Evolutionary conservation across 2,329 filamentous ascomycete genomes (phyloP).

Genomic region (Podosphaera fusca): DNA sequence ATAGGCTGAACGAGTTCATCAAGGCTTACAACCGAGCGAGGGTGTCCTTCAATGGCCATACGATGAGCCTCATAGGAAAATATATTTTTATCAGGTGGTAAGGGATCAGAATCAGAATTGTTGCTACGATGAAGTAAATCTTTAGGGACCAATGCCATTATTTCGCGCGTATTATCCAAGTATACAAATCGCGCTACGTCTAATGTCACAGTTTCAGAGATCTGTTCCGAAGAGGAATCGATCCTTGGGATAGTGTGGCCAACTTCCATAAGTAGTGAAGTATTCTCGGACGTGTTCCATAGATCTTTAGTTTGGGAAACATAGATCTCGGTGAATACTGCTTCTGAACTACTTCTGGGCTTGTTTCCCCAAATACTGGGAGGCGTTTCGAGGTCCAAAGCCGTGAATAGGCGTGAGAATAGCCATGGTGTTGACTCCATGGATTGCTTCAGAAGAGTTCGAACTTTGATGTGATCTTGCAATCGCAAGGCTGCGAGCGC

Average conservation of each 20-base stretch:
- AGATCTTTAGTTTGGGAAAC: slow-evolving; percentile 43
- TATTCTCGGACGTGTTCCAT: slow-evolving; percentile 48
- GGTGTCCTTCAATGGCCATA: slow-evolving; percentile 2
- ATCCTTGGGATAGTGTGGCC: slow-evolving; percentile 22
- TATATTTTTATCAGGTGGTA: slow-evolving; percentile 15
- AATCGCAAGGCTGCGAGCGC: slow-evolving; percentile 54
- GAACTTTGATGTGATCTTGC: slow-evolving; percentile 40
- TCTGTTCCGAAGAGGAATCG: slow-evolving; percentile 3
- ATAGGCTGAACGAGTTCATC: neutral
- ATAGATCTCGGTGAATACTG: slow-evolving; percentile 39
- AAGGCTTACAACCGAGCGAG: neutral
- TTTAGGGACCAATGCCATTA: slow-evolving; percentile 15
- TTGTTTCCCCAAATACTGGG: slow-evolving; percentile 62
- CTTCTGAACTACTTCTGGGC: slow-evolving; percentile 27
- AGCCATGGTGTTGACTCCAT: slow-evolving; percentile 67
- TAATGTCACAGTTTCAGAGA: slow-evolving; percentile 10
- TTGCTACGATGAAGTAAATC: slow-evolving; percentile 12
- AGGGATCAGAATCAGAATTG: slow-evolving; percentile 16
- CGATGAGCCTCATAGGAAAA: slow-evolving; percentile 12
- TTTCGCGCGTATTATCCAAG: slow-evolving; percentile 14
- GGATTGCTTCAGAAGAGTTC: slow-evolving; percentile 38
- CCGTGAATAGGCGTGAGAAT: slow-evolving; percentile 56
- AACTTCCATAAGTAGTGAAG: slow-evolving; percentile 37
- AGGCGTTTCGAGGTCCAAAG: slow-evolving; percentile 57
- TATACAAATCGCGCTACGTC: slow-evolving; percentile 16